Evolutionary conservation across 108 stramenopile genomes (phyloP), one percentile per base, ranked within the genome.

Genomic region (Skeletonema menzelii): DNA sequence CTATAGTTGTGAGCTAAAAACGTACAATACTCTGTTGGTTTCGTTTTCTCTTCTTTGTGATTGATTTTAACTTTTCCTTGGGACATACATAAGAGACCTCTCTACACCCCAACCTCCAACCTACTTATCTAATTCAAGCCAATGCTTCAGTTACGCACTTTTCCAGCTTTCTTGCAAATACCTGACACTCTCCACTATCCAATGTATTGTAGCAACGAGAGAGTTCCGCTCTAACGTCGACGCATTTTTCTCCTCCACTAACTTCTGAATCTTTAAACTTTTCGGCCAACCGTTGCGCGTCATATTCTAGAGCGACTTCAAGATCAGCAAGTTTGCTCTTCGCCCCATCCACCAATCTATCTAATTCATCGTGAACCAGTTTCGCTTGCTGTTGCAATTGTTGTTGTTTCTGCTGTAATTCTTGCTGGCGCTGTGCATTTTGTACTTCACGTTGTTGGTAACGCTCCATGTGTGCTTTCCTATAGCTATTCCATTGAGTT

Each of bases 91-190:
- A 35, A 37, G 11, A 37, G 35, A 2, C 35, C 34, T 7, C 31
- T 32, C 31, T 35, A 10, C 55, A 56, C 26, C 13, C 26, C 55
- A 56, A 32, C 32, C 57, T 58, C n/a, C n/a, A n/a, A n/a, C n/a
- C n/a, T n/a, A 30, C 3, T 7, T 7, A 20, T 8, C 34, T 8
- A 7, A 15, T 5, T 32, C 15, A 59, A n/a, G 19, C 44, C 63
- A 80, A 31, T 15, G 67, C 79, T 26, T 67, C 37, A 27, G 72
- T 73, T 4, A 80, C 79, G 27, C 79, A 80, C 67, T 69, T 68
- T 17, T 80, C 79, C 2, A 80, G 53, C 62, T 73, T 80, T 20
- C 55, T 67, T 4, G 72, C 72, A 65, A 80, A 80, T 15, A 80
- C 42, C 49, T 73, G 66, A 59, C 79, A 80, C 56, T 80, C 79